phyloP scores from a whole-genome alignment of 1,284 basidiomycete genomes.

The Testicularia cyperi region DNA sequence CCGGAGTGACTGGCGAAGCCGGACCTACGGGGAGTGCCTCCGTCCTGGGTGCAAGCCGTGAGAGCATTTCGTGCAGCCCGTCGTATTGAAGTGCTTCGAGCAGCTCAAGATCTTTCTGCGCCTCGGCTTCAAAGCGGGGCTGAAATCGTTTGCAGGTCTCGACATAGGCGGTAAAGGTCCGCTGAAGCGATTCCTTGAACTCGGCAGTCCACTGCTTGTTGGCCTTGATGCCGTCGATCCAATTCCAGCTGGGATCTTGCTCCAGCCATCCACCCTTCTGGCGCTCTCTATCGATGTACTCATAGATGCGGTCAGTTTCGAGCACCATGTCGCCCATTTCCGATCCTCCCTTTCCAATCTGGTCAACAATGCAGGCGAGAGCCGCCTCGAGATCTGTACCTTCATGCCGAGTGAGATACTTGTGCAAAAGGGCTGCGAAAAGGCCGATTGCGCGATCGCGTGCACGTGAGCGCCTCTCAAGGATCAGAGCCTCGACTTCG shows the following conservation, averaged over 20 bases:
- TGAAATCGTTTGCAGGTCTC: constrained; percentile 19
- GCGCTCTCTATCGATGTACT: constrained; percentile 21
- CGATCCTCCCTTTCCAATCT: not conserved
- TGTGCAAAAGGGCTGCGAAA: constrained; percentile 13
- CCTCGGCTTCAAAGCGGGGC: constrained; percentile 3
- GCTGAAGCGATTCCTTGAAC: constrained; percentile 12
- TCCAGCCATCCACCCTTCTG: constrained; percentile 9
- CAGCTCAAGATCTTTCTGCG: constrained; percentile 12
- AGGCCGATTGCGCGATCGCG: constrained; percentile 25
- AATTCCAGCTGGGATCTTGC: constrained; percentile 16
- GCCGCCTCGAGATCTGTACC: not conserved
- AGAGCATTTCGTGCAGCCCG: constrained; percentile 2
- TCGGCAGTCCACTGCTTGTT: constrained; percentile 13
- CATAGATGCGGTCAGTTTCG: constrained; percentile 13
- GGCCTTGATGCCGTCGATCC: not conserved
- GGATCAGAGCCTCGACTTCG: constrained; percentile 29
- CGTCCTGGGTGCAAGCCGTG: not conserved
- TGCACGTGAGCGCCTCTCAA: constrained; percentile 13
- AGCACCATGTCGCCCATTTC: constrained; percentile 7
- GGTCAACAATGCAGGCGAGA: constrained; percentile 1
- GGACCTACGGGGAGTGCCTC: too few relatives aligned
- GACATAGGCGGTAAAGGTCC: constrained; percentile 10
- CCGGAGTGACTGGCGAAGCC: not conserved
- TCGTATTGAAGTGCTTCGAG: not conserved
- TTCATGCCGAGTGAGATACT: constrained; percentile 6